phyloP scores from a whole-genome alignment of 495 filamentous ascomycete species.

The Massariosphaeria phaeospora region DNA sequence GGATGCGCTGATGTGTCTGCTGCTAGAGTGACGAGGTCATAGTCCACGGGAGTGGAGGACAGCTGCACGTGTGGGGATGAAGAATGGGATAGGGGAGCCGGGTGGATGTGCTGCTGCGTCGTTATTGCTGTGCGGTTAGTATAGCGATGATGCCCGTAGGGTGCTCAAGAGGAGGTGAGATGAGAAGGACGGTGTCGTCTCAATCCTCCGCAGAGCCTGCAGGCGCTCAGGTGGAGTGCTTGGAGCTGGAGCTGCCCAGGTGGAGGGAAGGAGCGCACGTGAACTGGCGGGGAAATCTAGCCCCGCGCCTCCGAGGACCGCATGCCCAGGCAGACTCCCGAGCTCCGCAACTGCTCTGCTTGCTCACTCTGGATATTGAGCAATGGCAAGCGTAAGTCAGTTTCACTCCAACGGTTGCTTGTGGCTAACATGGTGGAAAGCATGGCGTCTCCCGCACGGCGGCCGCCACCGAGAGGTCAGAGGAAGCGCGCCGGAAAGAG shows the following conservation, averaged over 20 bases:
- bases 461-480: constrained; percentile 53
- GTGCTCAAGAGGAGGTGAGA: background rate
- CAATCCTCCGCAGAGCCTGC: background rate
- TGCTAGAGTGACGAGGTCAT: constrained; percentile 12
- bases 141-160: constrained; percentile 5
- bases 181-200: background rate
- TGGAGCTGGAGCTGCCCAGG: background rate
- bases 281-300: background rate
- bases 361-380: no score
- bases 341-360: no score
- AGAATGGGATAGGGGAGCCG: background rate
- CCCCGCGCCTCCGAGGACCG: background rate
- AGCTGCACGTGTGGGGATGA: constrained; percentile 12
- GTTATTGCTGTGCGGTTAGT: constrained; percentile 27
- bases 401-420: background rate
- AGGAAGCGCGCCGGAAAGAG: constrained; percentile 63
- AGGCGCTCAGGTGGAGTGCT: background rate
- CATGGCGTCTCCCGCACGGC: constrained; percentile 72
- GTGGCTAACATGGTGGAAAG: constrained; percentile 43
- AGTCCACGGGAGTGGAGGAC: constrained; percentile 25
- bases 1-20: background rate
- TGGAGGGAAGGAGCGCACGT: background rate
- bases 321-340: background rate
- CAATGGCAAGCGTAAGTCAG: constrained; percentile 38
- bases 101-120: constrained; percentile 2